Percentiles rank a stretch among this genome's conserved stretches.
Conservation (phyloP, 148 eudicot species). For the Arctostaphylos glauca region DNA sequence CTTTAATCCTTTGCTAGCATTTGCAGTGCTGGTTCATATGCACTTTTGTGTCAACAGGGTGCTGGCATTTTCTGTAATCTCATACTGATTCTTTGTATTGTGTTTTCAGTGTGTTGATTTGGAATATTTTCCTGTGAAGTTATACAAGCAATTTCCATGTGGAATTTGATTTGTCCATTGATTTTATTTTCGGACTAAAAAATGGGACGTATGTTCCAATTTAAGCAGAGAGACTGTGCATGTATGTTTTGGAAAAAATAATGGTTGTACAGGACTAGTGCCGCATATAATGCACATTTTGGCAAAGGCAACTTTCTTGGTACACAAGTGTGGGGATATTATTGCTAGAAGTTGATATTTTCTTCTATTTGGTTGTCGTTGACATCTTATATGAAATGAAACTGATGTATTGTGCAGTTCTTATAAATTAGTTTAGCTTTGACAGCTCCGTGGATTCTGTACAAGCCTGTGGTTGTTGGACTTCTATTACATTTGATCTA, state of each 20-base stretch:
- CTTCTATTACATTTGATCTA: not conserved
- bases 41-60: not conserved
- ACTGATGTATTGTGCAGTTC: not conserved
- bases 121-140: not conserved
- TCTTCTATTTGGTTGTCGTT: not conserved
- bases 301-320: not conserved
- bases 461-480: not conserved
- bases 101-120: not conserved
- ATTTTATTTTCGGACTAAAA: not conserved
- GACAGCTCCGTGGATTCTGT: not conserved
- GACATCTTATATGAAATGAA: not conserved
- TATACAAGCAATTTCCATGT: not conserved
- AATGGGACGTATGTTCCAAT: not conserved
- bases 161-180: not conserved
- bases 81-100: not conserved
- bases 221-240: not conserved
- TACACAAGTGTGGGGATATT: not conserved
- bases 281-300: not conserved
- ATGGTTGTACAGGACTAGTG: not conserved
- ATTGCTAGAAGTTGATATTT: not conserved
- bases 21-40: slow-evolving; percentile 1
- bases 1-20: not conserved
- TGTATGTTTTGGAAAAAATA: not conserved
- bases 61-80: not conserved
- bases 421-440: not conserved